A percentile compares a stretch with the other conserved stretches of the same genome.
phyloP scores from a whole-genome alignment of 2,329 filamentous ascomycete genomes.

The Aureobasidium sp. region DNA sequence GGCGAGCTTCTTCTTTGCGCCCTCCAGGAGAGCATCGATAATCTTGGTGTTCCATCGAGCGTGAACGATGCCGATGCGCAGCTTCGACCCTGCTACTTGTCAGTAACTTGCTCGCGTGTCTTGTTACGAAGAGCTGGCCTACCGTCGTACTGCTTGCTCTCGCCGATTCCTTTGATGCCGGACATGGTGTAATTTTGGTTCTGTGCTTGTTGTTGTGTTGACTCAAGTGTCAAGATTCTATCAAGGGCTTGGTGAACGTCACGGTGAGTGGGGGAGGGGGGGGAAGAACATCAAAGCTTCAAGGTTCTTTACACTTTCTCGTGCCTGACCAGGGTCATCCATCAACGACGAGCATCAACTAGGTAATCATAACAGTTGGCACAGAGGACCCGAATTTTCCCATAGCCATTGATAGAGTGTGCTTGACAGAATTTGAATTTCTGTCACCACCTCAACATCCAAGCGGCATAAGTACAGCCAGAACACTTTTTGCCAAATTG shows the following conservation, averaged over 20 bases:
- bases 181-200: slow-evolving; percentile 33
- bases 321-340: not conserved
- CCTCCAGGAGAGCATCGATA: slow-evolving; percentile 75
- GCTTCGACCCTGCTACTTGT: slow-evolving; percentile 38
- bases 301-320: not conserved
- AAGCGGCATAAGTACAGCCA: too few relatives aligned
- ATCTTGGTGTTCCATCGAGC: slow-evolving; percentile 89
- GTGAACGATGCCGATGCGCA: slow-evolving; percentile 92
- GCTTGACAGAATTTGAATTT: not conserved
- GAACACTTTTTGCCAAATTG: too few relatives aligned
- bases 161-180: slow-evolving; percentile 55
- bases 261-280: not conserved
- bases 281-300: not conserved
- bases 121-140: slow-evolving; percentile 13
- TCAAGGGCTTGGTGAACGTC: not conserved
- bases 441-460: too few relatives aligned
- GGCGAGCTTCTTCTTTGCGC: slow-evolving; percentile 69
- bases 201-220: not conserved
- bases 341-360: not conserved
- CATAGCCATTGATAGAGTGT: not conserved
- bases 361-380: too few relatives aligned
- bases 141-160: slow-evolving; percentile 51
- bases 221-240: not conserved
- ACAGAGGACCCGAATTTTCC: not conserved
- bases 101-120: slow-evolving; percentile 11